Evolutionary conservation across 1,284 basidiomycete genomes (phyloP).

Genomic region (Irpex lacteus): DNA sequence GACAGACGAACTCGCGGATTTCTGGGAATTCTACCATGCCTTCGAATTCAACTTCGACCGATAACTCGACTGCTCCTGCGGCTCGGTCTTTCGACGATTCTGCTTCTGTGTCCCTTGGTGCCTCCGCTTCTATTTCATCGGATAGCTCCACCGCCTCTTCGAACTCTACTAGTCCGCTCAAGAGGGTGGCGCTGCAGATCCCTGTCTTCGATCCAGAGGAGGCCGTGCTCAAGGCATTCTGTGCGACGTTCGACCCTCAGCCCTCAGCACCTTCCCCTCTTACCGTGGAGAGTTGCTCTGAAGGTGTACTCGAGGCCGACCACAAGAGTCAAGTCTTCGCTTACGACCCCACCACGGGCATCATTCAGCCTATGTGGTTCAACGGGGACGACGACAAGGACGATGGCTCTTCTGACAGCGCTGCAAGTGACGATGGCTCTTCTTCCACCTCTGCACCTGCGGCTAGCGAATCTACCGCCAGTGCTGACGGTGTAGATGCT

Average conservation of each 20-base stretch:
- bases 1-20: not conserved
- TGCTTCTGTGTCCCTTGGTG: not conserved
- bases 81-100: not conserved
- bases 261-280: conserved; percentile 47
- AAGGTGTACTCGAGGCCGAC: conserved; percentile 18
- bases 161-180: conserved; percentile 11
- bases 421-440: conserved; percentile 5
- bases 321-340: conserved; percentile 59
- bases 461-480: conserved; percentile 4
- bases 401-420: conserved; percentile 10
- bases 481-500: conserved; percentile 10
- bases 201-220: conserved; percentile 38
- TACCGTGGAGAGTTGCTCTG: conserved; percentile 43
- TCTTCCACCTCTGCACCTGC: conserved; percentile 12
- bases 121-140: conserved; percentile 2
- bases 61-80: conserved; percentile 11
- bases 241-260: conserved; percentile 59
- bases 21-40: conserved; percentile 11
- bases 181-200: conserved; percentile 43
- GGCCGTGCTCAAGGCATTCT: conserved; percentile 42
- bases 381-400: conserved; percentile 23
- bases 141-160: conserved; percentile 17
- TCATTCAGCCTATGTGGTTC: conserved; percentile 53
- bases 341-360: conserved; percentile 45
- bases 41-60: conserved; percentile 16